These are phyloP conservation scores for Xerocomus potaroensis DNA, from an alignment of 768 basidiomycete genomes.

Conservation along the genomic window DNA sequence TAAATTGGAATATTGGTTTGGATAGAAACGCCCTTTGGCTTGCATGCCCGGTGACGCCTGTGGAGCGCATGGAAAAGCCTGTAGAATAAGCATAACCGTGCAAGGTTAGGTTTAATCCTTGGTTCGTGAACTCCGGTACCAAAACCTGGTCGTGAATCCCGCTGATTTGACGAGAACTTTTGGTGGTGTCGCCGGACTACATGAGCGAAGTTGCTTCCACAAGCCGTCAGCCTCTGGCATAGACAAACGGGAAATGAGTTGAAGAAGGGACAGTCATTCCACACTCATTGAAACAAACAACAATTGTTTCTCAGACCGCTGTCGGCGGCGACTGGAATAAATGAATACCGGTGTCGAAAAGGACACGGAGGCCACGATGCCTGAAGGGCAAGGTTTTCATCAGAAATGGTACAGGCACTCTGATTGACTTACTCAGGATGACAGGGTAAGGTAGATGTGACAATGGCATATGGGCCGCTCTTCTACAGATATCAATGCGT, in stretches of 20 bases:
- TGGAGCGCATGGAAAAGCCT: conserved; percentile 1
- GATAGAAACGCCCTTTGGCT: too few species aligned
- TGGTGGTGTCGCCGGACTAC: not conserved
- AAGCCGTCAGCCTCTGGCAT: too few species aligned
- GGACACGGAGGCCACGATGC: not conserved
- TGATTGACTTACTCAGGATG: not conserved
- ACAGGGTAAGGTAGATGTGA: not conserved
- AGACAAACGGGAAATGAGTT: not conserved
- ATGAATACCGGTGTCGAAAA: not conserved
- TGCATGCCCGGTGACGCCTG: too few species aligned
- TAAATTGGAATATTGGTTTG: too few species aligned
- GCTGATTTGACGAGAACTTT: not conserved
- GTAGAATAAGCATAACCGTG: not conserved
- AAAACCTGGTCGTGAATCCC: not conserved
- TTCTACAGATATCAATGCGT: not conserved
- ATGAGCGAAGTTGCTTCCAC: too few species aligned
- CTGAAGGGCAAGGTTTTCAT: not conserved
- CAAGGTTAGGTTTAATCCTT: not conserved
- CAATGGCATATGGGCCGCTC: not conserved
- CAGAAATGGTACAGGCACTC: not conserved
- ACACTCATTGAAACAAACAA: too few species aligned
- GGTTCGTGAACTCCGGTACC: not conserved
- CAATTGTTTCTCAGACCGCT: not conserved
- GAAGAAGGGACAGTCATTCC: not conserved
- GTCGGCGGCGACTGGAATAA: not conserved